Percentiles rank a stretch among this genome's conserved stretches.
Conservation (phyloP, 495 filamentous ascomycete species). For the Clavariopsis aquatica region DNA sequence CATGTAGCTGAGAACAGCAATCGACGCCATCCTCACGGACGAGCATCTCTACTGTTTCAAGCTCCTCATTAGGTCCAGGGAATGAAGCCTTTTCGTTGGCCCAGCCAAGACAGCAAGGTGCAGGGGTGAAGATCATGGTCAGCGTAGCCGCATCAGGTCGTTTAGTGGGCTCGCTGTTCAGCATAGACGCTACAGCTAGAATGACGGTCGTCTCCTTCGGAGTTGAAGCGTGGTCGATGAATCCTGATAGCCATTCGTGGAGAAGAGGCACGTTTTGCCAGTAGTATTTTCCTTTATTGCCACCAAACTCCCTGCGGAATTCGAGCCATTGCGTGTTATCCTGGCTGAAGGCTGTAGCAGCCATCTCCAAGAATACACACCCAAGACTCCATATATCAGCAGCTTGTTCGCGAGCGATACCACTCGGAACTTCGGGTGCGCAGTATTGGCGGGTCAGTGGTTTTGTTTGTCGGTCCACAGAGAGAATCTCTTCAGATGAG, state of each 20-base stretch:
- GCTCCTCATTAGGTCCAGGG: constrained; percentile 33
- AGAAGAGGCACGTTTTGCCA: constrained; percentile 27
- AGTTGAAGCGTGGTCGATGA: constrained; percentile 2
- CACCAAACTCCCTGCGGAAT: constrained; percentile 29
- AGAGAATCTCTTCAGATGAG: constrained; percentile 4
- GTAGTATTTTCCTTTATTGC: constrained; percentile 29
- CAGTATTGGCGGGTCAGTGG: constrained; percentile 36
- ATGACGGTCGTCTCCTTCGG: constrained; percentile 3
- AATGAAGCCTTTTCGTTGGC: constrained; percentile 28
- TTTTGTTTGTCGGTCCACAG: not conserved
- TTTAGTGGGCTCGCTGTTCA: constrained; percentile 17
- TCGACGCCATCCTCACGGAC: constrained; percentile 21
- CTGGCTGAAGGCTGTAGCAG: constrained; percentile 10
- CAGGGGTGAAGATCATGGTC: constrained; percentile 33
- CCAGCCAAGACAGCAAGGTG: constrained; percentile 35
- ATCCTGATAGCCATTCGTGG: constrained; percentile 22
- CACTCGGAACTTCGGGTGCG: constrained; percentile 30
- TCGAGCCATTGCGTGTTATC: constrained; percentile 18
- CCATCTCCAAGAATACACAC: constrained; percentile 40
- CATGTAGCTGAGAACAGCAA: constrained; percentile 9
- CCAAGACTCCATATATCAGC: constrained; percentile 39
- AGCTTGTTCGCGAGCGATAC: constrained; percentile 20
- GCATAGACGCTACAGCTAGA: constrained; percentile 31
- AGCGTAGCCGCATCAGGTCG: constrained; percentile 30
- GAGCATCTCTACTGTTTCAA: constrained; percentile 20